Conservation (phyloP, 2,329 filamentous ascomycete species). For the Neurospora crassa region DNA sequence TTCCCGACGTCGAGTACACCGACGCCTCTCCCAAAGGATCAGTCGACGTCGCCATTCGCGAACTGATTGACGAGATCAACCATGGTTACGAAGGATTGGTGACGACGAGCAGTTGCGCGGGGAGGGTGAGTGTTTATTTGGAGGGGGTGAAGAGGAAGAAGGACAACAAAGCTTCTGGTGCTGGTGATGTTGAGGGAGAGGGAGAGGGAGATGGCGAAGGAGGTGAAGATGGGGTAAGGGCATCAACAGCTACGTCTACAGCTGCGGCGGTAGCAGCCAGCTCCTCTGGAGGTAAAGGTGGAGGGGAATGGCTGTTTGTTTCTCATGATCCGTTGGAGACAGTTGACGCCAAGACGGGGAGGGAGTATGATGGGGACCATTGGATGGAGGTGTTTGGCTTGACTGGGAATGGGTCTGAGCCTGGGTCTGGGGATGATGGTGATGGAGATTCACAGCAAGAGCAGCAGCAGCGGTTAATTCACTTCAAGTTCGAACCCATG, state of each 20-base stretch:
- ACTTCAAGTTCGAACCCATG: conserved; percentile 94
- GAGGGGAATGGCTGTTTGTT: conserved; percentile 81
- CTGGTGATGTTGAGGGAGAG: neutral
- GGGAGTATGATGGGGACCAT: conserved; percentile 20
- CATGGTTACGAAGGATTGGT: conserved; percentile 56
- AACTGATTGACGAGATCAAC: conserved; percentile 75
- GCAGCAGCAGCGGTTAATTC: conserved; percentile 44
- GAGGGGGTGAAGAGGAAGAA: conserved; percentile 54
- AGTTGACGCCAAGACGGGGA: neutral
- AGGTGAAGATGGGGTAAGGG: conserved; percentile 12
- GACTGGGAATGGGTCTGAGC: neutral
- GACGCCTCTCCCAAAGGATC: conserved; percentile 86
- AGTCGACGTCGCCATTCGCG: conserved; percentile 68
- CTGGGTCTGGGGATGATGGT: conserved; percentile 1
- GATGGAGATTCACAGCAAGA: conserved; percentile 20
- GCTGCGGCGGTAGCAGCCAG: conserved; percentile 18
- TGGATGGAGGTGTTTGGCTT: conserved; percentile 10
- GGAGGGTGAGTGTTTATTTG: conserved; percentile 76
- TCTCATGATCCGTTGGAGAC: conserved; percentile 57
- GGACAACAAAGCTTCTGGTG: neutral
- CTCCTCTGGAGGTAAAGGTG: conserved; percentile 67
- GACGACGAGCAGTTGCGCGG: conserved; percentile 89
- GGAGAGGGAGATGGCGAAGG: conserved; percentile 2
- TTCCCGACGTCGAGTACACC: conserved; percentile 61
- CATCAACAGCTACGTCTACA: conserved; percentile 11